Evolutionary conservation across 2,329 filamentous ascomycete species (phyloP).

Genomic region (Penicillium sp.): DNA sequence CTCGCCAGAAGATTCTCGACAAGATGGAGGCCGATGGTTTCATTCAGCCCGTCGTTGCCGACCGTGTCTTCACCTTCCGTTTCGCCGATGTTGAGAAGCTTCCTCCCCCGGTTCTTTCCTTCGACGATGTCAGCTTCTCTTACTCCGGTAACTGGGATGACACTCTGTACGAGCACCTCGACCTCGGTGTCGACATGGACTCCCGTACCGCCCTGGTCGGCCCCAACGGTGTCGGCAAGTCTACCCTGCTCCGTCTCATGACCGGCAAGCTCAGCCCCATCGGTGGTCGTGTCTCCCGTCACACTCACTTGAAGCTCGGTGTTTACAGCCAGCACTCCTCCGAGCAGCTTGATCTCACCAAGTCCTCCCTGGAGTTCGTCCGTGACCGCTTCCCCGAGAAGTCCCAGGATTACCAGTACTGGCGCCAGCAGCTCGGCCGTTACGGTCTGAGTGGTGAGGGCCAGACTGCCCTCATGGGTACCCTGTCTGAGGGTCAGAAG

Average conservation of each 20-base stretch:
- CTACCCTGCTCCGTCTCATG: constrained; percentile 92
- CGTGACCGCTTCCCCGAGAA: constrained; percentile 88
- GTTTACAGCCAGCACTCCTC: constrained; percentile 98
- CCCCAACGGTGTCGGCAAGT: constrained; percentile 99
- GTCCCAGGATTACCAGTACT: constrained; percentile 98
- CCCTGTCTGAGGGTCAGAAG: constrained; percentile 95
- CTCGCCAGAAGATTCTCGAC: constrained; percentile 98
- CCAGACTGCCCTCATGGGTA: constrained; percentile 97
- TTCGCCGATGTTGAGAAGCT: constrained; percentile 99
- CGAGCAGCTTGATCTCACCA: constrained; percentile 96
- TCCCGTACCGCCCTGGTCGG: constrained; percentile 94
- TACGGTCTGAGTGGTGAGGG: constrained; percentile 92
- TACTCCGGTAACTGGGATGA: constrained; percentile 89
- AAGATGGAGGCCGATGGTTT: constrained; percentile 99
- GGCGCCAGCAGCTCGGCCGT: constrained; percentile 92
- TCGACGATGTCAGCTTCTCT: constrained; percentile 96
- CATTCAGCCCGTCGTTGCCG: constrained; percentile 82
- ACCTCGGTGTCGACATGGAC: constrained; percentile 99
- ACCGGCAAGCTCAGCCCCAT: constrained; percentile 91
- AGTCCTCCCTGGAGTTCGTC: constrained; percentile 96
- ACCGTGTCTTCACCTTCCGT: constrained; percentile 93
- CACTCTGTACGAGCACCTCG: constrained; percentile 92
- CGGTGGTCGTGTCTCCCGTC: constrained; percentile 75
- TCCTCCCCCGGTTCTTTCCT: constrained; percentile 92
- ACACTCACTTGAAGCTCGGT: constrained; percentile 98